phyloP scores from a whole-genome alignment of 2,329 filamentous ascomycete species.

The Tricladium varicosporioides region DNA sequence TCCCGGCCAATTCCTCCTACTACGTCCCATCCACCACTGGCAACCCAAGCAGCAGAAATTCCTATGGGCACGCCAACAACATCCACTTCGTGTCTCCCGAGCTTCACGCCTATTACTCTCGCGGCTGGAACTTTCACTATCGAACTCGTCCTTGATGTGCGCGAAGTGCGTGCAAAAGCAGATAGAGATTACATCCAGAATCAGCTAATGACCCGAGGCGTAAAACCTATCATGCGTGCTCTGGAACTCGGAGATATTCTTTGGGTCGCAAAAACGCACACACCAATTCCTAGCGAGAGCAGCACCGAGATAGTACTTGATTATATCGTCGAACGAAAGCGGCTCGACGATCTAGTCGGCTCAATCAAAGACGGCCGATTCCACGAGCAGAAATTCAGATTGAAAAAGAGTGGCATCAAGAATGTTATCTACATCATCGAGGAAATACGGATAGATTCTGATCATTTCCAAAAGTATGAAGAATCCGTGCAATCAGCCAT shows the following conservation, averaged over 20 bases:
- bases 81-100: slow-evolving; percentile 29
- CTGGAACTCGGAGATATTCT: slow-evolving; percentile 73
- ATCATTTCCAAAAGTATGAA: slow-evolving; percentile 54
- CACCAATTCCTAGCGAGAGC: slow-evolving; percentile 56
- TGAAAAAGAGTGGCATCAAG: slow-evolving; percentile 68
- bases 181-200: slow-evolving; percentile 77
- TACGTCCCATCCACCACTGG: background rate
- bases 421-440: slow-evolving; percentile 80
- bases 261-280: slow-evolving; percentile 70
- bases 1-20: background rate
- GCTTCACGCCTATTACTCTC: slow-evolving; percentile 58
- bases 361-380: slow-evolving; percentile 83
- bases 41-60: slow-evolving; percentile 14
- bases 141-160: slow-evolving; percentile 69
- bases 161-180: slow-evolving; percentile 69
- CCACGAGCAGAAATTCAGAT: slow-evolving; percentile 80
- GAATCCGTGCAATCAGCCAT: slow-evolving; percentile 72
- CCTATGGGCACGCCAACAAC: slow-evolving; percentile 25
- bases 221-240: slow-evolving; percentile 63
- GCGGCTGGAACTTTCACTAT: slow-evolving; percentile 67
- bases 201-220: slow-evolving; percentile 64
- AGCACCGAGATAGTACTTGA: slow-evolving; percentile 73
- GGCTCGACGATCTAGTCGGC: slow-evolving; percentile 74
- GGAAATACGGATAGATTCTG: slow-evolving; percentile 61
- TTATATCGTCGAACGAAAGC: slow-evolving; percentile 78